A percentile compares a stretch with the other conserved stretches of the same genome.
Conservation (phyloP, 768 basidiomycete species). For the Auricularia sp. region DNA sequence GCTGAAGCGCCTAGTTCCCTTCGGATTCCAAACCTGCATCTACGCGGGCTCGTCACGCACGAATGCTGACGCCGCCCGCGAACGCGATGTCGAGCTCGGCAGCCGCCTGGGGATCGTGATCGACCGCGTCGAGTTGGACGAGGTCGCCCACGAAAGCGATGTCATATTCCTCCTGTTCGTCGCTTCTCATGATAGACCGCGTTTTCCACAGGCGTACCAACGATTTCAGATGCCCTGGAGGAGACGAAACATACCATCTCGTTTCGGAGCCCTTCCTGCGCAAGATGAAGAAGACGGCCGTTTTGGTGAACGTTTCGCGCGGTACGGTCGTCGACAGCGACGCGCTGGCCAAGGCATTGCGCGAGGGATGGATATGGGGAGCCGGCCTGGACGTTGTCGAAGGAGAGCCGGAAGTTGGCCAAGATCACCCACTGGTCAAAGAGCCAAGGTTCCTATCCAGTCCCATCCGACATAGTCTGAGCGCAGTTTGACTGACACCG, state of each 20-base stretch:
- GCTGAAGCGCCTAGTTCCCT: conserved; percentile 66
- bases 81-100: conserved; percentile 19
- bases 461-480: neutral
- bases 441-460: conserved; percentile 46
- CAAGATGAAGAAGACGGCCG: conserved; percentile 31
- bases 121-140: conserved; percentile 47
- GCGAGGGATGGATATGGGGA: conserved; percentile 24
- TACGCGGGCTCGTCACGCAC: conserved; percentile 46
- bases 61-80: conserved; percentile 23
- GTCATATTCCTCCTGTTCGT: conserved; percentile 64
- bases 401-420: conserved; percentile 36
- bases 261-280: conserved; percentile 26
- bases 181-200: neutral
- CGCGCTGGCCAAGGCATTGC: conserved; percentile 29
- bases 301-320: conserved; percentile 32
- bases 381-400: conserved; percentile 37
- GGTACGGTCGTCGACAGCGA: conserved; percentile 34
- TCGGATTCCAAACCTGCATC: conserved; percentile 66
- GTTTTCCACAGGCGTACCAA: neutral
- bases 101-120: conserved; percentile 30
- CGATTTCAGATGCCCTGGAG: conserved; percentile 2
- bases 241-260: conserved; percentile 22
- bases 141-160: conserved; percentile 71
- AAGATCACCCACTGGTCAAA: conserved; percentile 71
- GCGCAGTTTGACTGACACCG: conserved; percentile 2